Evolutionary conservation across 2,329 filamentous ascomycete genomes (phyloP), one percentile per base, ranked within the genome.

Genomic region (Ambrosiella xylebori): DNA sequence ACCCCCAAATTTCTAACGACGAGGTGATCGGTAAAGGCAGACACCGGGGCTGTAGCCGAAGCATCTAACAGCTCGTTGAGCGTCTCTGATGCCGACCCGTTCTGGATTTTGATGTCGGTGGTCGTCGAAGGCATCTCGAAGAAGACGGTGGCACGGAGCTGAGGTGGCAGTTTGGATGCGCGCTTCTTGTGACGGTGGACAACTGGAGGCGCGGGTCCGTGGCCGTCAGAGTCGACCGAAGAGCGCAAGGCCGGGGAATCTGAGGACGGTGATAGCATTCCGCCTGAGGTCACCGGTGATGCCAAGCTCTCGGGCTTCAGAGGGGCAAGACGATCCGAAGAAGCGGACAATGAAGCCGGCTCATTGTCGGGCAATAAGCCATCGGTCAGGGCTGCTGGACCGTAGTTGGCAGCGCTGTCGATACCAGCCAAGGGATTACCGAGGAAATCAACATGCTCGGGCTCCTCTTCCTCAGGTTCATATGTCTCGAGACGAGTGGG

Each of bases 1-100:
- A 78, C 68, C 27, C 88, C 86, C 9, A 89, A 74, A 62, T 82
- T 80, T 3, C 89, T 89, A 36, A 84, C 86, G 65, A 86, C 89
- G 0, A 84, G 80, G 68, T 96, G 89, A 65, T 96, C 88, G 0
- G 86, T 95, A 65, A 97, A 97, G 35, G 90, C 91, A 63, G 77
- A 88, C 37, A 95, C 89, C 1, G 93, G 93, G 0, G 93, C 91
- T 61, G 78, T 80, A 2, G 88, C 86, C 2, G 91, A 93, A 7
- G 91, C 93, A 66, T 95, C 86, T 13, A 98, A 77, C 57, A 98
- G 94, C 67, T 82, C 90, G 63, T 98, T 90, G 7, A 98, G 77
- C 0, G 91, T 95, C 47, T 81, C 84, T 66, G 89, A 87, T 9
- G 91, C 90, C 35, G 93, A 97, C 15, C 87, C 85, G 59, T 86